Evolutionary conservation across 345 rosid genomes (phyloP).

Genomic region (Dimocarpus longan): DNA sequence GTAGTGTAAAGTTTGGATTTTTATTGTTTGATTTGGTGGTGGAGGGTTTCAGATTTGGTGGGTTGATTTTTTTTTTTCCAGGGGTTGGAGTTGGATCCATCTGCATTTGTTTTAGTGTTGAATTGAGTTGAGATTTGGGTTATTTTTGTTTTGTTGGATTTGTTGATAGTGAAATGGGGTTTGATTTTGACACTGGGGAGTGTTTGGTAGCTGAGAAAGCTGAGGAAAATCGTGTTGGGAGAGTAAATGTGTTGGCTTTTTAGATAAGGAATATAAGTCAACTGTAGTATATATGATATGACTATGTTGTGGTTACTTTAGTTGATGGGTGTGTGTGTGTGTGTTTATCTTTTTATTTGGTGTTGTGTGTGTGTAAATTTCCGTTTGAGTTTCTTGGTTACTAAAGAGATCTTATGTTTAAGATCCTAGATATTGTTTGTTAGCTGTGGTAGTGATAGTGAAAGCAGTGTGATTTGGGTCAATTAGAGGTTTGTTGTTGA

Average conservation of each 20-base stretch:
- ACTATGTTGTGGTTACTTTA: background rate
- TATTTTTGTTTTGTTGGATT: slow-evolving; percentile 21
- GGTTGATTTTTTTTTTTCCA: slow-evolving; percentile 9
- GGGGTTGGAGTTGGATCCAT: slow-evolving; percentile 38
- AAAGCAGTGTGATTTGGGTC: slow-evolving; percentile 28
- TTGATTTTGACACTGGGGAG: slow-evolving; percentile 27
- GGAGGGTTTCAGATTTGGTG: slow-evolving; percentile 19
- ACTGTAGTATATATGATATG: slow-evolving; percentile 7
- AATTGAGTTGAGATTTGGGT: slow-evolving; percentile 25
- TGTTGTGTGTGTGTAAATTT: background rate
- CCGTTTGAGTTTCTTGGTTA: slow-evolving; percentile 1
- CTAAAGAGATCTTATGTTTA: slow-evolving; percentile 11
- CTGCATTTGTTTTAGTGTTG: slow-evolving; percentile 30
- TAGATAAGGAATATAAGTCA: slow-evolving; percentile 17
- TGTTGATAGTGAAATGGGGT: slow-evolving; percentile 25
- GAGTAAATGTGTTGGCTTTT: slow-evolving; percentile 13
- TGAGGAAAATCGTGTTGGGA: slow-evolving; percentile 24
- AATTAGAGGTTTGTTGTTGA: slow-evolving; percentile 15
- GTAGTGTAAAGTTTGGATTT: slow-evolving; percentile 21
- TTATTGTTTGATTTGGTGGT: slow-evolving; percentile 11
- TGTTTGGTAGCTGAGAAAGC: slow-evolving; percentile 32
- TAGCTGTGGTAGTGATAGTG: slow-evolving; percentile 11
- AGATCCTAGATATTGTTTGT: slow-evolving; percentile 17
- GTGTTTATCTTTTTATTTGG: slow-evolving; percentile 1
- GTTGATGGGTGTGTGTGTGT: background rate